Evolutionary conservation across 805 yeast genomes (phyloP), one percentile per base, ranked within the genome.

Genomic region (Schizosaccharomyces osmophilus): DNA sequence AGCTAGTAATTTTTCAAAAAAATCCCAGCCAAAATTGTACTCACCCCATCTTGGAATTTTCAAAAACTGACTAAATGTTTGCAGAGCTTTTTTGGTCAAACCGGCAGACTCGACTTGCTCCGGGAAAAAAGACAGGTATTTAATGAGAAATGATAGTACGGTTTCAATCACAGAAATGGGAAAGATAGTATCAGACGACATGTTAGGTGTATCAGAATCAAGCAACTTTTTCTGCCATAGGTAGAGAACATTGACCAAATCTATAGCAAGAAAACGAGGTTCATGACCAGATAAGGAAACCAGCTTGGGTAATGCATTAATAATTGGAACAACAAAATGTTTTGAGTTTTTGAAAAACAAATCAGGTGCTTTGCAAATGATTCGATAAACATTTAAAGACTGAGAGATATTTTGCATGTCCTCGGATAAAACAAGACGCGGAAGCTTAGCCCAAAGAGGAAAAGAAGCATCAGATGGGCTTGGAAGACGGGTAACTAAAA

Each of bases 391-490:
- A 63, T 85, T 84, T 63, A 85, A 73, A 48, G 87, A 95, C 67
- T 87, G 95, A 1, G 83, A 80, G 2, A 87, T 87, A 66, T 81
- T 86, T 68, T 82, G 84, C 0, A 89, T 88, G 68, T 87, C 94
- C 68, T 90, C 97, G 2, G 89, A 83, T 17, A 90, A 75, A 2
- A 88, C 93, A 62, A 96, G 77, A 65, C 96, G 82, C 0, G 95
- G 95, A 90, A 95, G 87, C 65, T 85, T 88, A 61, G 90, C 79
- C 97, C 97, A 90, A 63, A 77, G 73, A 5, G 80, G 78, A 5
- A 41, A 39, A 19, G 60, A n/a, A 15, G 42, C 6, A 39, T 57
- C 60, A 9, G 29, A 8, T 5, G 42, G 24, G 1, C 77, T 67
- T 5, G 74, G 74, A 72, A 85, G 78, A 61, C 94, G 75, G 62